phyloP scores from a whole-genome alignment of 2,329 filamentous ascomycete species.

The Fusarium ramigenum region DNA sequence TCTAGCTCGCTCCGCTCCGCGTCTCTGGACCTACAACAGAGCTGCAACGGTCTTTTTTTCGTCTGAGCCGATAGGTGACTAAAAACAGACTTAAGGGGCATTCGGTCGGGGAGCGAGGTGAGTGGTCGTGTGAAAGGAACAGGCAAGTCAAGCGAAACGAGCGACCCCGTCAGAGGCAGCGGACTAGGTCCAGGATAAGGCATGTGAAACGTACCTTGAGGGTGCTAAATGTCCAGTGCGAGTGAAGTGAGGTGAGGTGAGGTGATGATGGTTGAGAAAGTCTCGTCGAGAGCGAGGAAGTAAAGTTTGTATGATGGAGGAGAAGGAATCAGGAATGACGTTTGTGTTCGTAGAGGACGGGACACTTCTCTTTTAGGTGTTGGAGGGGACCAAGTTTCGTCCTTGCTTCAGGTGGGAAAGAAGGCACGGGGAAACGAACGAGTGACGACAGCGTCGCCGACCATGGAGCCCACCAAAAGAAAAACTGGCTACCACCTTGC shows the following conservation, averaged over 20 bases:
- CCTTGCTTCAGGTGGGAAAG: slow-evolving; percentile 8
- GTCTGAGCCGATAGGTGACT: slow-evolving; percentile 20
- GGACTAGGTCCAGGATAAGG: slow-evolving; percentile 19
- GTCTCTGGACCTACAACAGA: slow-evolving; percentile 27
- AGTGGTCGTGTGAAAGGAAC: slow-evolving; percentile 38
- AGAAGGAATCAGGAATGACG: slow-evolving; percentile 29
- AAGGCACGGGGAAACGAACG: neutral
- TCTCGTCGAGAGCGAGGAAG: neutral
- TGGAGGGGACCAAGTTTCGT: slow-evolving; percentile 30
- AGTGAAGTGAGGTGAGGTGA: neutral
- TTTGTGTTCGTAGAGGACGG: slow-evolving; percentile 26
- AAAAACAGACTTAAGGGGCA: slow-evolving; percentile 37
- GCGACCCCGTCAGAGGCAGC: slow-evolving; percentile 25
- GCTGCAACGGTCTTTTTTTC: slow-evolving; percentile 4
- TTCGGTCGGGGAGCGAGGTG: slow-evolving; percentile 20
- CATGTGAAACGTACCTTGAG: slow-evolving; percentile 32
- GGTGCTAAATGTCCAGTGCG: slow-evolving; percentile 8
- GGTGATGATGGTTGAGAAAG: neutral
- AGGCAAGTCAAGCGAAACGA: slow-evolving; percentile 40
- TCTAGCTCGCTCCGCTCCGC: slow-evolving; percentile 30
- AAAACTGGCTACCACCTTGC: neutral
- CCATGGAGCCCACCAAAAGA: neutral
- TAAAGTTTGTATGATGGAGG: slow-evolving; percentile 7
- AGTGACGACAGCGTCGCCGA: slow-evolving; percentile 36
- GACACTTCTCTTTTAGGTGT: slow-evolving; percentile 27